Base-by-base conservation (phyloP, 2,329 filamentous ascomycete species). In the Cryphonectria radicalis region DNA sequence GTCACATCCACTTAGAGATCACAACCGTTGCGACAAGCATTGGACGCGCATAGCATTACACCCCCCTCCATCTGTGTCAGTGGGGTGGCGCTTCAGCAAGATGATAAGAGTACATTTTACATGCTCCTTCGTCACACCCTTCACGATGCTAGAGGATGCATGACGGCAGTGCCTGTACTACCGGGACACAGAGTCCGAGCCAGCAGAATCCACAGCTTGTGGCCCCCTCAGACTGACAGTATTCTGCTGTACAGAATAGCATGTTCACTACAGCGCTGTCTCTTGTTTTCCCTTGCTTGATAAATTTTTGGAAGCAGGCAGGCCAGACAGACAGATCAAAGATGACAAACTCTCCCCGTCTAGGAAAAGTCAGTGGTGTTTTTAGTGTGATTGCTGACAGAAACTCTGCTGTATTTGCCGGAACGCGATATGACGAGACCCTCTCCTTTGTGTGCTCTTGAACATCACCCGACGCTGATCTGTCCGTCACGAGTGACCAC, bases 1-100 rank as follows among this genome's bases (percentile, higher is more conserved):
- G 70, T 72, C 28, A 43, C 64, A 72, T 60, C 64, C 65, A 67
- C 68, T 35, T 50, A 64, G 64, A 62, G 32, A 63, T 55, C 69
- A 43, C 70, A 70, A 55, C 64, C 68, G 68, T 68, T 67, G 62
- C 50, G 32, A 63, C 64, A 37, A 32, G 63, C 40, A 55, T 62
- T 70, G 63, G 43, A 50, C 53, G 43, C 35, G 59, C 59, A 40
- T 22, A n/a, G 50, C 28, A 37, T 19, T 22, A 17, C 43, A 10
- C 32, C 46, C 37, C 57, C 22, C 43, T 59, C 32, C 32, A n/a
- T 43, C 55, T 22, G 10, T 59, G 32, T 42, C 35, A 55, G 50
- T 25, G 32, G 66, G 66, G 60, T 6, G 42, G 42, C 57, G 59
- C 43, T 59, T 25, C 42, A 67, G 43, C 25, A 43, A 28, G 8